Conservation (phyloP, 805 yeast species). For the Sugiyamaella smithiae region DNA sequence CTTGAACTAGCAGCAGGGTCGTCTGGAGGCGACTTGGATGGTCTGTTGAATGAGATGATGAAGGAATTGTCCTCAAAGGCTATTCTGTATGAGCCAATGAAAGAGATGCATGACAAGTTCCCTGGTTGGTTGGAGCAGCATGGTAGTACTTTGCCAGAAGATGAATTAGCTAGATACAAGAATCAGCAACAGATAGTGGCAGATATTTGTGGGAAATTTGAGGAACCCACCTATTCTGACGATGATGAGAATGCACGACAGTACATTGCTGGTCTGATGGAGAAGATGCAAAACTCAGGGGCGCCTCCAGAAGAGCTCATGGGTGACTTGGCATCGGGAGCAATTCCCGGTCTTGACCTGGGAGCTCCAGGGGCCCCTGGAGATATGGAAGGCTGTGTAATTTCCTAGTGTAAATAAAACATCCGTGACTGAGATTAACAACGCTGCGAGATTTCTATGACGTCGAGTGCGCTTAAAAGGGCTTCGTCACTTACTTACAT, state of each 20-base stretch:
- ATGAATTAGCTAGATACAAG: constrained; percentile 52
- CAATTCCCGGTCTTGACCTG: constrained; percentile 38
- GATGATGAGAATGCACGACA: constrained; percentile 42
- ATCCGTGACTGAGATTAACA: no score
- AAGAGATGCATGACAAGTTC: constrained; percentile 70
- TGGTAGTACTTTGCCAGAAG: constrained; percentile 42
- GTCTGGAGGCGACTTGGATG: constrained; percentile 51
- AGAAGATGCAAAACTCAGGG: constrained; percentile 62
- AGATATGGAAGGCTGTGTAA: constrained; percentile 17
- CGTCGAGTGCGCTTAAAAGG: no score
- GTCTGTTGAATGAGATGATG: constrained; percentile 67
- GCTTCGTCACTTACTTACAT: no score
- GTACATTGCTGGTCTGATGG: constrained; percentile 56
- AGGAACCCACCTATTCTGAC: constrained; percentile 60
- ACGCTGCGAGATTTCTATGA: no score
- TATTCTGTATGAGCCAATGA: constrained; percentile 83
- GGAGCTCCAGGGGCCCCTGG: constrained; percentile 13
- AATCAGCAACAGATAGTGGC: constrained; percentile 61
- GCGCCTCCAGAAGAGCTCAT: constrained; percentile 77
- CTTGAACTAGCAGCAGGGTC: constrained; percentile 37
- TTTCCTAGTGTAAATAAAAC: background rate
- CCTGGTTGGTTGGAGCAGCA: constrained; percentile 66
- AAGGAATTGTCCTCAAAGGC: constrained; percentile 81
- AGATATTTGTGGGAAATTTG: constrained; percentile 64
- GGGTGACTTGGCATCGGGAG: constrained; percentile 50